Base-by-base conservation (phyloP, 2,329 filamentous ascomycete species). In the Fusarium sp. region DNA sequence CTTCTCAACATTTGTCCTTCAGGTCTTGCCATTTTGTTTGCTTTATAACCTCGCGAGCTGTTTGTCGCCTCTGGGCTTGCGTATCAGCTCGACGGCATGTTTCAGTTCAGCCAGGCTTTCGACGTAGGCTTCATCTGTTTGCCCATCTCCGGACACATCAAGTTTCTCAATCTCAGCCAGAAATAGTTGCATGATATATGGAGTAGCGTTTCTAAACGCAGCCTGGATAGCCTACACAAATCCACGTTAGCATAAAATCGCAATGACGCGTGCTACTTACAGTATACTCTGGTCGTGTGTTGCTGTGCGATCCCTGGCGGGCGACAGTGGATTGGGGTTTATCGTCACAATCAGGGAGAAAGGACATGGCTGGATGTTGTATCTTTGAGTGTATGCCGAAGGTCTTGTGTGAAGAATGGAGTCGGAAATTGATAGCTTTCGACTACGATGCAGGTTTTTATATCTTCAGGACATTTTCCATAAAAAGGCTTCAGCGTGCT, bases 201-300 rank as follows among this genome's bases (percentile, higher is more conserved):
- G 47, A 13, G 47, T 32, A 18, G 47, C 47, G 15, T n/a, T 50
- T n/a, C 28, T 30, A 30, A 50, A 50, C 0, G 47, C 28, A 8
- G 14, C 3, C 14, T 50, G 47, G 1, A 50, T 6, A 30, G 14
- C 20, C 47, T 50, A 9, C 7, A 4, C 4, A 30, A 6, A 9
- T 8, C 3, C 15, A n/a, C 2, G 26, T 50, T 30, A 30, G 5
- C 20, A 18, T 0, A n/a, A 9, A 5, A 3, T 50, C 5, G 6
- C 14, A 12, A n/a, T 17, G 5, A 6, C 3, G 6, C 14, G 6
- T 30, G 4, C 20, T 30, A 17, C 28, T 18, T 32, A 13, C 47
- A 9, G 28, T 13, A 3, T n/a, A 7, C 0, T 30, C 26, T 48
- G 20, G 14, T 7, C 4, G 13, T 30, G 4, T 12, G 9, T n/a